Base-by-base conservation (phyloP, 2,329 filamentous ascomycete genomes). In the Neonectria neomacrospora region DNA sequence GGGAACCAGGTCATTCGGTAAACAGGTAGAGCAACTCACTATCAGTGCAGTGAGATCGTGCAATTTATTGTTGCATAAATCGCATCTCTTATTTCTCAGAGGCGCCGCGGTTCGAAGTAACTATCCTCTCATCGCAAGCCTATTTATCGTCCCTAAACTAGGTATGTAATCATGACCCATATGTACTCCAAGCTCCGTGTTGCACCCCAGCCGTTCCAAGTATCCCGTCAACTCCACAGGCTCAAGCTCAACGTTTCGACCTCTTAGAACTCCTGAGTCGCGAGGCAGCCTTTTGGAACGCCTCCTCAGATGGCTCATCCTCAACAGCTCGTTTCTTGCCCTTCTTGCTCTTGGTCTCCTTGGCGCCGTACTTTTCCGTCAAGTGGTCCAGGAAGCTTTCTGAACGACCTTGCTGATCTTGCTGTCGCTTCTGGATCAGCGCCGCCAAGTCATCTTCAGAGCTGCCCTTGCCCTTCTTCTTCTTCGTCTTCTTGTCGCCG, bases 401-500 rank as follows among this genome's bases (percentile, higher is more conserved):
- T 5, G 77, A 77, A 34, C 91, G 65, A 42, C 85, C 84, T 69
- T 90, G 83, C 76, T 96, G 91, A 42, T 85, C 84, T 69, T 90
- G 83, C 76, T 96, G 91, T 50, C 90, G 87, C 73, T 86, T 84
- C 74, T 87, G 86, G 65, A 97, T 97, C 73, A 96, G 76, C 2
- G 91, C 91, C n/a, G 89, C 88, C 41, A 97, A 81, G 20, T 78
- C 81, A 32, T 83, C 81, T 71, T 88, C 85, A 0, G 84, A 82
- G 73, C 76, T 73, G 32, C 71, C 68, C 70, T 80, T 81, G 41
- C 74, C 77, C 65, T 82, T 81, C 60, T 75, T 78, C 54, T 76
- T 76, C 59, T 81, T 82, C n/a, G n/a, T n/a, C 37, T 86, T 87
- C 63, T 80, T 80, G 39, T 76, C 75, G 7, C 81, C 86, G 68